A percentile compares a stretch with the other conserved stretches of the same genome.
These are phyloP conservation scores for Amaranthus cruentus DNA, from an alignment of 148 eudicot species.

Conservation along the genomic window DNA sequence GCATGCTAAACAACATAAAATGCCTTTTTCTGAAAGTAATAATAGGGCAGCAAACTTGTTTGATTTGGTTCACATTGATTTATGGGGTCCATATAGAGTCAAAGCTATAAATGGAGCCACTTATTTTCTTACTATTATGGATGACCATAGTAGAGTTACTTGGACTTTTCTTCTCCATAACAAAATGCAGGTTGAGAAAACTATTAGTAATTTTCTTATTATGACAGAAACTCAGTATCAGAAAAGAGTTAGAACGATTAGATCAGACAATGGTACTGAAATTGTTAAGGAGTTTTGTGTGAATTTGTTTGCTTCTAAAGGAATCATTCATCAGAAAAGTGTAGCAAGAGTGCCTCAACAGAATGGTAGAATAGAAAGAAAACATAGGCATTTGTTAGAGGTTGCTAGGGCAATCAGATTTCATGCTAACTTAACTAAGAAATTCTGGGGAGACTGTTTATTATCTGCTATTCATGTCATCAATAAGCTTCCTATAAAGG, in stretches of 20 bases:
- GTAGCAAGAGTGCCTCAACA: not conserved
- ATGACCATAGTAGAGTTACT: not conserved
- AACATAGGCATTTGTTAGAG: not conserved
- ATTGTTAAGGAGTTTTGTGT: not conserved
- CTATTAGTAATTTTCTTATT: not conserved
- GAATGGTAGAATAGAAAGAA: not conserved
- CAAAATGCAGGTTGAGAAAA: not conserved
- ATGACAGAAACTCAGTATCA: not conserved
- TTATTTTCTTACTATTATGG: not conserved
- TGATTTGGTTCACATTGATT: not conserved
- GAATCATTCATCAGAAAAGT: not conserved
- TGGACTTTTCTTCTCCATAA: constrained; percentile 1
- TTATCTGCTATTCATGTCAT: not conserved
- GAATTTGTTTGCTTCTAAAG: not conserved
- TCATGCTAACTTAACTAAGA: not conserved
- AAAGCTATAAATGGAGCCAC: not conserved
- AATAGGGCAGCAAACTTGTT: not conserved
- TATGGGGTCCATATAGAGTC: not conserved
- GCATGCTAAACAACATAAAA: not conserved
- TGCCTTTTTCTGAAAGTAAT: not conserved
- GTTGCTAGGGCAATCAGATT: not conserved
- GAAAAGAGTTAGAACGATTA: too few species aligned
- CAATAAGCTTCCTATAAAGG: not conserved
- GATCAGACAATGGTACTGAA: not conserved
- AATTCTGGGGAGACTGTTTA: not conserved